Percentiles rank a stretch among this genome's conserved stretches.
Conservation (phyloP, 305 asterid genomes). For the Withania somnifera region DNA sequence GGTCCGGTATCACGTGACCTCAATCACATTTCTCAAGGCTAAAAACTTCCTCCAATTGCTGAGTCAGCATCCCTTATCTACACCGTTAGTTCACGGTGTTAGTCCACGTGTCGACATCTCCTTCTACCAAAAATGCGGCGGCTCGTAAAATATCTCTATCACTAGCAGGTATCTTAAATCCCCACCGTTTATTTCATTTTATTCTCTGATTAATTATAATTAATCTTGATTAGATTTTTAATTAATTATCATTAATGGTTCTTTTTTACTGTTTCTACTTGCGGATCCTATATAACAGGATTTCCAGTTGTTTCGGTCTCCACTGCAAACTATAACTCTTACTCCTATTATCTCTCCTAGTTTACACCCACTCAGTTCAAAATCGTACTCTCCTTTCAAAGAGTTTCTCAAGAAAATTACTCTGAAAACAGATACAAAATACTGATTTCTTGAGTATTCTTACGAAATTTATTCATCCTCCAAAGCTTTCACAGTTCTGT, state of each 20-base stretch:
- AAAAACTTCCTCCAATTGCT: neutral
- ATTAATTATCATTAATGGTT: neutral
- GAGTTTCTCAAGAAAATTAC: neutral
- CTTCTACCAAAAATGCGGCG: conserved; percentile 52
- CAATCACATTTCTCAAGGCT: conserved; percentile 2
- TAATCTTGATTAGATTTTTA: neutral
- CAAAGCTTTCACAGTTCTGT: neutral
- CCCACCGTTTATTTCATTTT: neutral
- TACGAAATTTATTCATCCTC: neutral
- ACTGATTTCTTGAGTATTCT: neutral
- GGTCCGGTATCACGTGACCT: conserved; percentile 21
- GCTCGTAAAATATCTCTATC: conserved; percentile 28
- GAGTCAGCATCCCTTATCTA: neutral
- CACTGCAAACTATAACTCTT: conserved; percentile 18
- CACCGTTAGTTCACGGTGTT: neutral
- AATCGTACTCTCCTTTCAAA: neutral
- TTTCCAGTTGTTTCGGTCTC: conserved; percentile 24
- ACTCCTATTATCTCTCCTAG: neutral
- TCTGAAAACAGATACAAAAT: neutral
- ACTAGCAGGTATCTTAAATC: neutral
- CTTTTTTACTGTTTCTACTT: neutral
- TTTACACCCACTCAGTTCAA: neutral
- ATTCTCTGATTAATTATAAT: neutral
- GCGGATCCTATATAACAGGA: conserved; percentile 33
- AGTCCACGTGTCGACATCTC: conserved; percentile 28